A percentile compares a stretch with the other conserved stretches of the same genome.
Evolutionary conservation across 305 asterid species (phyloP).

Genomic region (Solanum hybrid): DNA sequence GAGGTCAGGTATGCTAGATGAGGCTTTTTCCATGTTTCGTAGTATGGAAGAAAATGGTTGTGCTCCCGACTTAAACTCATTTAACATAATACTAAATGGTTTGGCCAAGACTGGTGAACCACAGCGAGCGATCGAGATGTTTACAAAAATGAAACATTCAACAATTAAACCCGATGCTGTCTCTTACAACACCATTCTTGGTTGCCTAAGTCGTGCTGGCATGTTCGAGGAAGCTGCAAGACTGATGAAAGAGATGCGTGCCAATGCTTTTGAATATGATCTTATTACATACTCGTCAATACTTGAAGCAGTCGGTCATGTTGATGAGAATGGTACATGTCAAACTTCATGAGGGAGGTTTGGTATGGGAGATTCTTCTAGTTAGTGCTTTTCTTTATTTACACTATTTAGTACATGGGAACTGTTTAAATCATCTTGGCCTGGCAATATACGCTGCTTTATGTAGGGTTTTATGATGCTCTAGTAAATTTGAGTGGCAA

Average conservation of each 20-base stretch:
- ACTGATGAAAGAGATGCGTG: constrained; percentile 83
- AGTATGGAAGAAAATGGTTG: constrained; percentile 69
- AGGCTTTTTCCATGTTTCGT: constrained; percentile 61
- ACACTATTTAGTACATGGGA: not conserved
- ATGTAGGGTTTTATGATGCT: not conserved
- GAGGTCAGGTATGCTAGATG: constrained; percentile 61
- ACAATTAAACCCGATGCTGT: constrained; percentile 65
- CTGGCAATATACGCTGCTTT: not conserved
- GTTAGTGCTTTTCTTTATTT: not conserved
- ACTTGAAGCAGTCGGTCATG: constrained; percentile 86
- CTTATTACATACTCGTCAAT: constrained; percentile 75
- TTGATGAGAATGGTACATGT: constrained; percentile 34
- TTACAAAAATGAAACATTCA: constrained; percentile 53
- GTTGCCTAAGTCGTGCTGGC: constrained; percentile 86
- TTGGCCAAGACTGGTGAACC: constrained; percentile 63
- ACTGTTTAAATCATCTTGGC: not conserved
- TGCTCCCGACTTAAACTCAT: constrained; percentile 64
- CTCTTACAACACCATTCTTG: constrained; percentile 72
- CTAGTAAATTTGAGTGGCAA: not conserved
- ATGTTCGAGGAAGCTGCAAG: constrained; percentile 94
- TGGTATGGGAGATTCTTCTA: not conserved
- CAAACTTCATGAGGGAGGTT: constrained; percentile 1
- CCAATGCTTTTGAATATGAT: constrained; percentile 71
- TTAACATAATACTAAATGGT: constrained; percentile 75
- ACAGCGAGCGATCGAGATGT: constrained; percentile 58